phyloP scores from a whole-genome alignment of 1,139 yeast genomes.

The Kazachstania sp. region DNA sequence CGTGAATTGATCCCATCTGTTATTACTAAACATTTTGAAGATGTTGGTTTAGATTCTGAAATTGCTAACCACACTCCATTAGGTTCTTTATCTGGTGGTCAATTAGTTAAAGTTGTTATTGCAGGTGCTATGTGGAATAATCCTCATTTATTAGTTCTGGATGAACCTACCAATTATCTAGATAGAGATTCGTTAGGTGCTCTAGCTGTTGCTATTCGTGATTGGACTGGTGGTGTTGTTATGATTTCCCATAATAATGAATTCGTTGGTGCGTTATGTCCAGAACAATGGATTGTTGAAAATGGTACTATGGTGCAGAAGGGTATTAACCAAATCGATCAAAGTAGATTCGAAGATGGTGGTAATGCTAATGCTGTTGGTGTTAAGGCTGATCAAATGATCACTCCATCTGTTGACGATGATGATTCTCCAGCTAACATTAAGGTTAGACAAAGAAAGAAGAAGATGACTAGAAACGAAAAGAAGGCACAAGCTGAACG shows the following conservation, averaged over 20 bases:
- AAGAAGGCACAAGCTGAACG: slow-evolving; percentile 86
- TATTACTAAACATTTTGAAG: slow-evolving; percentile 93
- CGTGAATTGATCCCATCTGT: slow-evolving; percentile 87
- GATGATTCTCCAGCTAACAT: slow-evolving; percentile 94
- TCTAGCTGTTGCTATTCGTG: slow-evolving; percentile 91
- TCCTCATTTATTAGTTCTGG: slow-evolving; percentile 94
- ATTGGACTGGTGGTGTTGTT: slow-evolving; percentile 97
- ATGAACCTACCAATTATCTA: slow-evolving; percentile 97
- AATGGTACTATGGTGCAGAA: slow-evolving; percentile 82
- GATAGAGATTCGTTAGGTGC: slow-evolving; percentile 98
- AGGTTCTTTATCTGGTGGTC: slow-evolving; percentile 97
- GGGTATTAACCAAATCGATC: slow-evolving; percentile 69
- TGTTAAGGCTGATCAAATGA: slow-evolving; percentile 36
- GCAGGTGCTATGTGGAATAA: slow-evolving; percentile 99
- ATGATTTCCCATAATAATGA: slow-evolving; percentile 98
- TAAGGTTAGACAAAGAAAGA: slow-evolving; percentile 84
- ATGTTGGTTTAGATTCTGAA: slow-evolving; percentile 93
- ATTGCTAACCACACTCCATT: slow-evolving; percentile 97
- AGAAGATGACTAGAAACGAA: slow-evolving; percentile 95
- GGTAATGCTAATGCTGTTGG: slow-evolving; percentile 45
- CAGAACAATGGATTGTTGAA: slow-evolving; percentile 97
- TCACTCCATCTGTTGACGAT: slow-evolving; percentile 40
- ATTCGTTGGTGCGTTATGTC: slow-evolving; percentile 94
- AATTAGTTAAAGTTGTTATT: slow-evolving; percentile 93
- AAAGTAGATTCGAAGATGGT: slow-evolving; percentile 72